Base-by-base conservation (phyloP, 352 stramenopile genomes). In the Phytophthora hibernalis region DNA sequence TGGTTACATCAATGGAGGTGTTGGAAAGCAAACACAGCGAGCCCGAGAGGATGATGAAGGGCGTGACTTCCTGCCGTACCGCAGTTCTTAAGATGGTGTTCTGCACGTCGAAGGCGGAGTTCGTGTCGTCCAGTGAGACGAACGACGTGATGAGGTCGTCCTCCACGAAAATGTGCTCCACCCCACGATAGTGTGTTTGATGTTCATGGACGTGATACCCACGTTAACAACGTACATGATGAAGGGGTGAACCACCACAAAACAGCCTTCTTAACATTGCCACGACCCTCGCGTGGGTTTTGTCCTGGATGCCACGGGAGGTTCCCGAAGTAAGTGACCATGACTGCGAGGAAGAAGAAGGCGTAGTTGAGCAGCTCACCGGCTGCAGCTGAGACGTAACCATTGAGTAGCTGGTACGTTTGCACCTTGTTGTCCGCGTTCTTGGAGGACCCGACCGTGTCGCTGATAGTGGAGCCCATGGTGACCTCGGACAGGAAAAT, bases 201-300 rank as follows among this genome's bases (percentile, higher is more conserved):
- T 72, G 44, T 76, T 80, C 56, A 76, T 68, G 21, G 56, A 65
- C 0, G 77, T 69, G 50, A 85, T 70, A 1, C 67, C 77, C 13
- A 83, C 64, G 44, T 77, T 79, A 20, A 85, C 24, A 16, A 79
- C 49, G 62, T 74, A 85, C 61, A 77, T 70, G 11, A 80, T 55
- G 31, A 72, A 21, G 6, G 74, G 12, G 38, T 54, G 57, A 85
- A 79, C 61, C 52, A 65, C 38, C 71, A 76, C 8, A 83, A 51
- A 9, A 56, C 33, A 11, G 61, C 31, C 7, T 30, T 49, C 60
- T 85, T 85, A 71, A 83, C 33, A 7, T 38, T 61, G 10, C 60
- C 54, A 8, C 47, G 42, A 0, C 72, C 72, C 6, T 62, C 9
- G 18, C 20, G 37, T 3, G 67, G 54, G 42, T 64, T 56, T 12